Conservation (phyloP, 1,139 yeast genomes). For the Arxiozyma heterogenica region DNA sequence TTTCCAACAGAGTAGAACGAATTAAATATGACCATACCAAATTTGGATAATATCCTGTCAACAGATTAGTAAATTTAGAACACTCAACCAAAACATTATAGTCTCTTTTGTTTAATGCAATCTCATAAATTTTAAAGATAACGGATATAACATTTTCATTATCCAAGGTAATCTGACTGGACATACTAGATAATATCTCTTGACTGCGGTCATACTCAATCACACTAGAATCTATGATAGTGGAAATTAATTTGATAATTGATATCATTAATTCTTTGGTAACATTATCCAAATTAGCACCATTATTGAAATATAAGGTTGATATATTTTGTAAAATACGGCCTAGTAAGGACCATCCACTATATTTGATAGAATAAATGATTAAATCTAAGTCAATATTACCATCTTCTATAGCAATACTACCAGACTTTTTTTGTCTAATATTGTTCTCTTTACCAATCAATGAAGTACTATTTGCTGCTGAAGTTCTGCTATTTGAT, state of each 20-base stretch:
- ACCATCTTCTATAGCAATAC: conserved; percentile 17
- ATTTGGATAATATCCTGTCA: conserved; percentile 45
- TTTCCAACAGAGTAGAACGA: conserved; percentile 55
- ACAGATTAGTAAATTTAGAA: conserved; percentile 43
- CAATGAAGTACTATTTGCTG: neutral
- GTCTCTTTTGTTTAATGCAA: conserved; percentile 50
- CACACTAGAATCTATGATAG: conserved; percentile 36
- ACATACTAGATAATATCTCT: conserved; percentile 40
- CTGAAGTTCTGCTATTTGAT: conserved; percentile 7
- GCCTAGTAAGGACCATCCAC: conserved; percentile 84
- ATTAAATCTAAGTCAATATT: conserved; percentile 37
- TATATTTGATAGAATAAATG: conserved; percentile 62
- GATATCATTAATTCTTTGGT: conserved; percentile 35
- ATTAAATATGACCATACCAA: conserved; percentile 75
- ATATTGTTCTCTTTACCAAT: neutral
- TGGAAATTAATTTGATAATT: conserved; percentile 44
- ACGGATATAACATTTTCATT: conserved; percentile 58
- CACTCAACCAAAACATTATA: conserved; percentile 40
- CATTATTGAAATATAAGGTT: conserved; percentile 30
- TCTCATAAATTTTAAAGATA: conserved; percentile 57
- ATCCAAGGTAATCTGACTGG: conserved; percentile 41
- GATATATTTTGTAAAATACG: conserved; percentile 60
- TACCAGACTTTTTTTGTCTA: neutral
- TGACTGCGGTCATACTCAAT: conserved; percentile 36
- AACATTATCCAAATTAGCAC: conserved; percentile 20